Evolutionary conservation across 192 early-diverging fungal genomes (phyloP), one percentile per base, ranked within the genome.

Genomic region (Dimargaris cristalligena): DNA sequence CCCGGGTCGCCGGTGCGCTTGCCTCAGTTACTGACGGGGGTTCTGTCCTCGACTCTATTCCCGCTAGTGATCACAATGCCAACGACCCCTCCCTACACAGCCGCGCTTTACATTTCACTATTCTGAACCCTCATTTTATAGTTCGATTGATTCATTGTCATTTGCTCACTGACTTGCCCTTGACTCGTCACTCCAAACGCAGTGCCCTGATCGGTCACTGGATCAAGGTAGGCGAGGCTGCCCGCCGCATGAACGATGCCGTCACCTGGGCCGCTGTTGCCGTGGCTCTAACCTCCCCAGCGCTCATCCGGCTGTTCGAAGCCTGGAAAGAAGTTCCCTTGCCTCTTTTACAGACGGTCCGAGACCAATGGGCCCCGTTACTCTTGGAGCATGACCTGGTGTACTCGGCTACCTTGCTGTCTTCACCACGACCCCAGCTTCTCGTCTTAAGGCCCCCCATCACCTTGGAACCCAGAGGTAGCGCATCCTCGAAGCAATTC

Each of bases 141-240:
- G 82, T 82, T 6, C 73, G 81, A 22, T 63, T 87, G 54, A 75
- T 87, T 20, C 73, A 78, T 48, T 75, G 78, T 58, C 85, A 87
- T 49, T 67, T 87, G 8, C 66, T 85, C 13, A 73, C 81, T 3
- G 80, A 74, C 64, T 68, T 74, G 64, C 74, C 64, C 45, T 69
- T 66, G 64, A 74, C 63, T 58, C 73, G 54, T 34, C 72, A 61
- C 30, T 70, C 59, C 46, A 78, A 63, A 65, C 78, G 63, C 50
- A 71, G 63, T 58, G 67, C 68, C 26, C 60, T 87, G 31, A 63
- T 87, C 23, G 72, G 69, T 56, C 83, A 85, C 55, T 87, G 85
- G 85, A 80, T 87, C 54, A 65, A 67, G 18, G 77, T 81, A 22
- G 85, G 82, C 22, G 68, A 75, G 23, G 69, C 65, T 52, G 70